Evolutionary conservation across 805 yeast species (phyloP), one percentile per base, ranked within the genome.

Genomic region (Kazachstania viticola): DNA sequence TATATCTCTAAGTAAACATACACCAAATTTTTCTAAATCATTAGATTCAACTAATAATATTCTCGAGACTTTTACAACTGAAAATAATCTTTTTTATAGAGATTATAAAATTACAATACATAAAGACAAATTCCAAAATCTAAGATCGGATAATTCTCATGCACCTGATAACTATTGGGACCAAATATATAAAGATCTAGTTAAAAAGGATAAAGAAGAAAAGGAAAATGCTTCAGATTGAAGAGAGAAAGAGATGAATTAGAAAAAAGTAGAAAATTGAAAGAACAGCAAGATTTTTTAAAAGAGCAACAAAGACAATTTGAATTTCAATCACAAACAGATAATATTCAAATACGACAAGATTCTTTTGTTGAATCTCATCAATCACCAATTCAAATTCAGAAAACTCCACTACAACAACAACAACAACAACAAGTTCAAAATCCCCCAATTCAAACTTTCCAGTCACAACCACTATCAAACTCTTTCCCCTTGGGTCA

Each of bases 131-230:
- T 51, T 48, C 33, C 27, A 25, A 13, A 30, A 39, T 22, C 34
- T 47, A 9, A 35, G 35, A 18, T 6, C 13, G 3, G 38, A 44
- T 29, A 27, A 17, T 13, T 34, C 41, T 9, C 46, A 46, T 29
- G 60, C 60, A 1, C 57, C 60, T 8, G 29, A 39, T 3, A 48
- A 48, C 28, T 54, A 54, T 24, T 54, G 60, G 60, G 36, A 36
- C 14, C 39, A 39, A 14, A 19, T 23, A 17, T 41, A 49, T 27
- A 33, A 38, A 11, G 38, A 42, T 8, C 7, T 34, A n/a, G 11
- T 31, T 32, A 4, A 28, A 35, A 23, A 31, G 21, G 9, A 32
- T 25, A 21, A 21, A 11, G 15, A 21, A 26, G 30, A 30, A 36
- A 38, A 18, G 17, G 29, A n/a, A 33, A 35, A 17, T 19, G 7